Percentiles rank a stretch among this genome's conserved stretches.
Conservation (phyloP, 2,329 filamentous ascomycete genomes). For the Colletotrichum cuscutae region DNA sequence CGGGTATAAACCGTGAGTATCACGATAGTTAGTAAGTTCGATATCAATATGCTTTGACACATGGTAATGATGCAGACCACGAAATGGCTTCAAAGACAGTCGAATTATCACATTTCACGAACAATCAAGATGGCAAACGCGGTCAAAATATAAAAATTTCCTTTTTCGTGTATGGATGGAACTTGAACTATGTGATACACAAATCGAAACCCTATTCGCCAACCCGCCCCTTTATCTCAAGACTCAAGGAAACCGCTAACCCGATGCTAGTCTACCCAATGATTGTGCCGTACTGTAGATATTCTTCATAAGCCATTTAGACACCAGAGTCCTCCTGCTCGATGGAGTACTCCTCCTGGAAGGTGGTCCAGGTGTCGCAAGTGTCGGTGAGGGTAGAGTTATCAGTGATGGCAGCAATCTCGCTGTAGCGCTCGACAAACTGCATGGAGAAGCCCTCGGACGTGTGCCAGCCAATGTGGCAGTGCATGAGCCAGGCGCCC, state of each 20-base stretch:
- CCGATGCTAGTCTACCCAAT: neutral
- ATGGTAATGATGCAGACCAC: too few species aligned
- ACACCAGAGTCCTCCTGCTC: conserved; percentile 39
- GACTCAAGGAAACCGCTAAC: conserved; percentile 4
- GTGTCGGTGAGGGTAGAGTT: conserved; percentile 15
- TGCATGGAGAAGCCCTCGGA: conserved; percentile 39
- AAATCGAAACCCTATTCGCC: conserved; percentile 3
- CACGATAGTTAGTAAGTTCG: too few species aligned
- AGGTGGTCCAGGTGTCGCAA: conserved; percentile 34
- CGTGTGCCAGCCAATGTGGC: conserved; percentile 60
- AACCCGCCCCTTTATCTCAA: neutral
- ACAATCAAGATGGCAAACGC: neutral
- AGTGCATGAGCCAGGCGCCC: conserved; percentile 61
- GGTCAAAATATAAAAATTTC: neutral
- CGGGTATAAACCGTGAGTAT: too few species aligned
- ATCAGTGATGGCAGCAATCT: conserved; percentile 34
- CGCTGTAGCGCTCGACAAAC: conserved; percentile 37
- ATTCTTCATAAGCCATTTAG: neutral
- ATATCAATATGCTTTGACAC: too few species aligned
- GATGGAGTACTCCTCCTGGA: conserved; percentile 24
- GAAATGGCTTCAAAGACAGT: neutral
- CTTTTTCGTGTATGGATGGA: neutral
- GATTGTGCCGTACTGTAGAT: neutral
- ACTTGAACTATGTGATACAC: conserved; percentile 1
- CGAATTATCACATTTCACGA: neutral